Evolutionary conservation across 345 rosid species (phyloP), one percentile per base, ranked within the genome.

Genomic region (Pistacia vera): DNA sequence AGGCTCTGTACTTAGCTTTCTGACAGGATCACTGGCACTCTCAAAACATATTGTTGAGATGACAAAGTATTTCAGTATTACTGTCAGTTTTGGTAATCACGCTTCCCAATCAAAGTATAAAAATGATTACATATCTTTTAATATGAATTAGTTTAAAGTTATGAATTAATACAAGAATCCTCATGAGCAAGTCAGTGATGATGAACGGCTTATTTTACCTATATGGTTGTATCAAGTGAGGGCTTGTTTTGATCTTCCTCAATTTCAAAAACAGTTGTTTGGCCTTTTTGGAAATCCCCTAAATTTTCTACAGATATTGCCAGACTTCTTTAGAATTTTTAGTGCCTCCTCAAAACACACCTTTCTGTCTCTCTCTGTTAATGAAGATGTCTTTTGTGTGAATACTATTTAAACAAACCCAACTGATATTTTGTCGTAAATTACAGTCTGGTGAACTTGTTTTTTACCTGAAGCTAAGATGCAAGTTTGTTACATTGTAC

Each of bases 51-150:
- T 93, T 74, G 98, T 92, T 28, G 97, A 96, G 84, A 75, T 88
- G 60, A 92, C 99, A 36, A 92, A 92, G 74, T 92, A 88, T 84
- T 96, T 96, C 83, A 92, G 98, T 85, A 90, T 91, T 49, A 89
- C 98, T 44, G 99, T 96, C 81, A 96, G 97, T 82, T 96, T 94
- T 68, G 99, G 99, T 96, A 84, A 93, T 72, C 3, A 65, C 16
- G n/a, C 77, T 63, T 77, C 66, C 70, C 56, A 7, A 49, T 69
- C 25, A 2, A 72, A 44, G n/a, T 51, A 59, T 30, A 5, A 11
- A 11, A 60, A 48, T 20, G 52, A 20, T 18, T 70, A 14, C 18
- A 49, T 11, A 30, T 46, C 17, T 28, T 55, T 51, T 20, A 36
- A 25, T 11, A 41, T 36, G 38, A 66, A 74, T 54, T 6, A 9